Percentiles rank a stretch among this genome's conserved stretches.
Conservation (phyloP, 495 filamentous ascomycete species). For the Amphirosellinia nigrospora region DNA sequence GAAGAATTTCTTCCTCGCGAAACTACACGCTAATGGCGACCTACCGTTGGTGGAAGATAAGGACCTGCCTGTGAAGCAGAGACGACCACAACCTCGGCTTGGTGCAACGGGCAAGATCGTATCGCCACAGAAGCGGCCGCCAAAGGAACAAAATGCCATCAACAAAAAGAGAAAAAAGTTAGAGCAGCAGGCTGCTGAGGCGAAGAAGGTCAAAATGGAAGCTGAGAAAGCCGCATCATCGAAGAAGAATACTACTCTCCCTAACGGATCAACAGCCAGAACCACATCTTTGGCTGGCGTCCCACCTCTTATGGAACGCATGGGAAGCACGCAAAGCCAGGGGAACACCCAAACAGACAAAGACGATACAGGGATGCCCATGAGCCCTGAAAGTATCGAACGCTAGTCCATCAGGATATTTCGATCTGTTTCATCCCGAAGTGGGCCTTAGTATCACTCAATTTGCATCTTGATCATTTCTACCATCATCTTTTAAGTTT, state of each 20-base stretch:
- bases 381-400: conserved; percentile 71
- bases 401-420: conserved; percentile 27
- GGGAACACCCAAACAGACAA: conserved; percentile 61
- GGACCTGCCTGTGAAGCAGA: conserved; percentile 88
- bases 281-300: conserved; percentile 31
- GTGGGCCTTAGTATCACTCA: not conserved
- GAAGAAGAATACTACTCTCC: conserved; percentile 45
- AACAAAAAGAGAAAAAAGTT: conserved; percentile 78
- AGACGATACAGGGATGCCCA: conserved; percentile 62
- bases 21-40: conserved; percentile 80
- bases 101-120: conserved; percentile 95
- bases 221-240: conserved; percentile 53
- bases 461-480: conserved; percentile 18
- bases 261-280: conserved; percentile 41
- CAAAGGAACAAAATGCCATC: conserved; percentile 72
- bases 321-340: conserved; percentile 58
- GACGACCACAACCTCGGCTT: conserved; percentile 88
- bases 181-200: conserved; percentile 54
- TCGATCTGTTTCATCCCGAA: not conserved
- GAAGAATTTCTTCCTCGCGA: conserved; percentile 86
- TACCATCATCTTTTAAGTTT: conserved; percentile 17
- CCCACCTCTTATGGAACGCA: conserved; percentile 53
- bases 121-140: conserved; percentile 84
- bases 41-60: conserved; percentile 91
- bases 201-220: conserved; percentile 43